Evolutionary conservation across 1,284 basidiomycete genomes (phyloP), one percentile per base, ranked within the genome.

Genomic region (Earliella scabrosa): DNA sequence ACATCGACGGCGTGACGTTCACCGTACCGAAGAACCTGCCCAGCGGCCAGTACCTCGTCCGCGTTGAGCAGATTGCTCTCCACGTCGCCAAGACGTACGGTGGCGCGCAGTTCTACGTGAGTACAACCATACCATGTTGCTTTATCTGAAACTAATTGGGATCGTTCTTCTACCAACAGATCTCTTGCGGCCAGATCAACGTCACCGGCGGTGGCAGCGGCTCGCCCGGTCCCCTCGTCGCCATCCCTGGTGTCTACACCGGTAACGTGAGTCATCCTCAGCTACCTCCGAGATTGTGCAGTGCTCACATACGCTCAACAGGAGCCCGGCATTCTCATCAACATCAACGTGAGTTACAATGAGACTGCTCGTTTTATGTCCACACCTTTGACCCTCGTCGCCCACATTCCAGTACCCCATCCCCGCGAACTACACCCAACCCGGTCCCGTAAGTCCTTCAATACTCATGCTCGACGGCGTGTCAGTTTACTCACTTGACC

Each of bases 61-160:
- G 80, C 35, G 71, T 76, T 61, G 79, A 82, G 59, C 68, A 76
- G 21, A 78, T 81, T 52, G 79, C 79, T 39, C 77, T 95, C 5
- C 92, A 94, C 63, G 60, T 62, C 52, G 69, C 68, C 16, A 53
- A 51, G 41, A 64, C 59, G n/a, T 68, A 54, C 52, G 68, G 66
- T 27, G 69, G 70, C 35, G 71, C 69, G 46, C 69, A 71, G 58
- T 70, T 71, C 59, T 71, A 68, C 59, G 61, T 67, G 35, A 23
- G 63, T 63, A 18, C 41, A 43, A n/a, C n/a, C n/a, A n/a, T n/a
- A n/a, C n/a, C n/a, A 21, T 50, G 57, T 6, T 31, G 13, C 20
- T 58, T 56, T 26, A 65, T 39, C 38, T 20, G 46, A 47, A 16
- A 2, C 11, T 38, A 4, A 20, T 36, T 52, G 9, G 53, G 50